These are phyloP conservation scores for Gossypium gossypioides DNA, from an alignment of 441 rosid species.

Conservation along the genomic window DNA sequence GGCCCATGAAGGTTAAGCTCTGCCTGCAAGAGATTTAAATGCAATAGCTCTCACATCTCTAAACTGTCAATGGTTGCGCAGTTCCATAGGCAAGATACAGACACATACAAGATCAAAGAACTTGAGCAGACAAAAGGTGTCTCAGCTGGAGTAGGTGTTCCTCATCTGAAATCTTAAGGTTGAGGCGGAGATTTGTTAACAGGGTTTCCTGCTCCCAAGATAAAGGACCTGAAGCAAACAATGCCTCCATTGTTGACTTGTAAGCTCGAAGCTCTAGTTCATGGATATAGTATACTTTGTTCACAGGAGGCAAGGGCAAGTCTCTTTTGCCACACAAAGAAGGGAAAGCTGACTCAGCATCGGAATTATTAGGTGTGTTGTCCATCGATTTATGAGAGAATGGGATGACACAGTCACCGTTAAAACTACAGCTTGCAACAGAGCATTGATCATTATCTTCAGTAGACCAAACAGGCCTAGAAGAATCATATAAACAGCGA, in stretches of 20 bases:
- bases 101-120: slow-evolving; percentile 3
- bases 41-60: background rate
- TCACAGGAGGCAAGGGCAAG: background rate
- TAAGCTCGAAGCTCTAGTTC: slow-evolving; percentile 28
- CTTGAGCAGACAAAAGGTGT: slow-evolving; percentile 26
- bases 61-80: background rate
- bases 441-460: slow-evolving; percentile 23
- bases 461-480: slow-evolving; percentile 10
- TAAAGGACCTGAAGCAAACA: slow-evolving; percentile 31
- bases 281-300: slow-evolving; percentile 16
- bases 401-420: background rate
- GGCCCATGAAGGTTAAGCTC: background rate
- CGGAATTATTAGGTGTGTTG: slow-evolving; percentile 5
- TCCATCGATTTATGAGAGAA: slow-evolving; percentile 9
- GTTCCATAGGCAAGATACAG: background rate
- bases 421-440: slow-evolving; percentile 23
- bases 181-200: slow-evolving; percentile 29
- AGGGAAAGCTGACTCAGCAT: slow-evolving; percentile 21
- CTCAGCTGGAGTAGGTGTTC: slow-evolving; percentile 29
- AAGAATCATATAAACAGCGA: slow-evolving; percentile 9
- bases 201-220: slow-evolving; percentile 33
- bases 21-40: background rate
- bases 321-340: background rate
- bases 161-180: slow-evolving; percentile 31
- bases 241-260: slow-evolving; percentile 24